These are phyloP conservation scores for Alternaria sp. DNA, from an alignment of 2,329 filamentous ascomycete genomes.

Conservation along the genomic window DNA sequence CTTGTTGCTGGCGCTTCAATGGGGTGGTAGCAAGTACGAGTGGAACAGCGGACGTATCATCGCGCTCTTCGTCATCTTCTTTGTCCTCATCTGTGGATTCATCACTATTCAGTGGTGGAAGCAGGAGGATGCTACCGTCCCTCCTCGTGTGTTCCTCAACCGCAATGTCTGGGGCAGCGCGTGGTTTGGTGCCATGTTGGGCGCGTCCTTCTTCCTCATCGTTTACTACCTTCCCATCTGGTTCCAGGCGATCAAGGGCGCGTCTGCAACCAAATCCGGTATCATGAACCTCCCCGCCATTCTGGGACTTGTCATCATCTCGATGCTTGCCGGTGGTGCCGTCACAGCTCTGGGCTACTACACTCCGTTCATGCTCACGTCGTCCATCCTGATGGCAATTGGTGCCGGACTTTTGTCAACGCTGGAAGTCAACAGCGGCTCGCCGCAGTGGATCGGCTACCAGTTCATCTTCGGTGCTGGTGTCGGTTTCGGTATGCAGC, in stretches of 20 bases:
- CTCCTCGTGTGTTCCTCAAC: conserved; percentile 55
- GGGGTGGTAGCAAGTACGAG: conserved; percentile 57
- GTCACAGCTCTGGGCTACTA: conserved; percentile 57
- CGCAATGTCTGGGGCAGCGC: conserved; percentile 53
- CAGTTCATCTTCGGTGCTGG: conserved; percentile 52
- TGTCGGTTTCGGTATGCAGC: conserved; percentile 58
- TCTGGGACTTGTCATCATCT: conserved; percentile 53
- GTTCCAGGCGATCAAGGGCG: conserved; percentile 59
- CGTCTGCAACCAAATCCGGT: conserved; percentile 54
- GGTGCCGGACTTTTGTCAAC: conserved; percentile 56
- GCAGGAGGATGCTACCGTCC: conserved; percentile 54
- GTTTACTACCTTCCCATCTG: conserved; percentile 56
- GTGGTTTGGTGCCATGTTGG: conserved; percentile 51
- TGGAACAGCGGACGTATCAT: conserved; percentile 57
- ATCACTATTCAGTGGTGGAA: conserved; percentile 53
- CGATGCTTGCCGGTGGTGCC: conserved; percentile 48
- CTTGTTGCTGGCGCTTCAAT: conserved; percentile 58
- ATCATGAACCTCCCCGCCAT: conserved; percentile 58
- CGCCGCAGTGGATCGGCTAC: conserved; percentile 49
- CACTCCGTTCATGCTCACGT: conserved; percentile 56
- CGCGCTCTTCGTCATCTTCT: conserved; percentile 54
- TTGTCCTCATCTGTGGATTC: conserved; percentile 52
- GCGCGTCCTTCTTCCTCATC: conserved; percentile 54
- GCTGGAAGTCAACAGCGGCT: conserved; percentile 48
- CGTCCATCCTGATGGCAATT: conserved; percentile 52